phyloP scores from a whole-genome alignment of 2,329 filamentous ascomycete genomes.

The Colletotrichum sp. region DNA sequence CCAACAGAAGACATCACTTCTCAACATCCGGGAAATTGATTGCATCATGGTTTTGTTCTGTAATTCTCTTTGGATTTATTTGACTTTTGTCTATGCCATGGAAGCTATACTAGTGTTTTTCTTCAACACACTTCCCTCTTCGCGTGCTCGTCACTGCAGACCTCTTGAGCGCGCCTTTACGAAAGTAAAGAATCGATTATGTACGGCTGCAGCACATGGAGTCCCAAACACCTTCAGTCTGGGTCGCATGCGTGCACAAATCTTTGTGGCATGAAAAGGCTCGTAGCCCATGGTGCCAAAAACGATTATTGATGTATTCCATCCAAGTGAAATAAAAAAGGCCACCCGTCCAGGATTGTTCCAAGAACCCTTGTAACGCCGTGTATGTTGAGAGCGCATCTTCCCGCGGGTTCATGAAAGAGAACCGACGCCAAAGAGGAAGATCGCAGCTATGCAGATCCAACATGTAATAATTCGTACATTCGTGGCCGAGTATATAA shows the following conservation, averaged over 20 bases:
- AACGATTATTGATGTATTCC: neutral
- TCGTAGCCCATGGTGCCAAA: neutral
- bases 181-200: slow-evolving; percentile 6
- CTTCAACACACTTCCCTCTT: neutral
- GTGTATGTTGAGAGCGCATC: neutral
- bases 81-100: slow-evolving; percentile 4
- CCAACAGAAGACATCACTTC: neutral
- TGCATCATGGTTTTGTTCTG: neutral
- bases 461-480: slow-evolving; percentile 12
- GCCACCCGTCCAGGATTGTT: neutral
- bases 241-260: neutral
- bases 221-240: neutral
- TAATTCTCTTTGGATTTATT: neutral
- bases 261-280: neutral
- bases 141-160: neutral
- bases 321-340: neutral
- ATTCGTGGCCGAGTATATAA: neutral
- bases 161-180: neutral
- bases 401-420: neutral
- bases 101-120: neutral
- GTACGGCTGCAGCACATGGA: neutral
- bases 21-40: neutral
- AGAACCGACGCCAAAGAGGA: neutral
- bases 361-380: slow-evolving; percentile 10
- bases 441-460: slow-evolving; percentile 16